Percentiles rank a stretch among this genome's conserved stretches.
These are phyloP conservation scores for Noccaea bulbosa DNA, from an alignment of 345 rosid genomes.

Conservation along the genomic window DNA sequence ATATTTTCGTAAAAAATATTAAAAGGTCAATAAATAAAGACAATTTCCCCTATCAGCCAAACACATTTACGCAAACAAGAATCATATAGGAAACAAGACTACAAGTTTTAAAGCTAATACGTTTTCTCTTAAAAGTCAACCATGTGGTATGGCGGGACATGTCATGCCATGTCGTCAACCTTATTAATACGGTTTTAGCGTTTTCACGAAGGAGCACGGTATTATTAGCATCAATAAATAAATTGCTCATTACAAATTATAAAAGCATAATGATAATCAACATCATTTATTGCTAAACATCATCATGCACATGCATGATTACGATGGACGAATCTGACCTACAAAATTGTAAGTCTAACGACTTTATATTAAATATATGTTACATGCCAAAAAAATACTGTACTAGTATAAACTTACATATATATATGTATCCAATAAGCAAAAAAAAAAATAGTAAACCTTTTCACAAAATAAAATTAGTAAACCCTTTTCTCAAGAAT, in stretches of 20 bases:
- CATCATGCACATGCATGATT: slow-evolving; percentile 38
- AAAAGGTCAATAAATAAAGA: background rate
- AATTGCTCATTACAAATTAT: slow-evolving; percentile 12
- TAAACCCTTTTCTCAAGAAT: too few species aligned
- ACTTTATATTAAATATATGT: slow-evolving; percentile 29
- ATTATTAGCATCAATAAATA: slow-evolving; percentile 5
- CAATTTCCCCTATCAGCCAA: background rate
- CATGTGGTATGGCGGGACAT: slow-evolving; percentile 28
- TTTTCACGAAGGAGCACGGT: slow-evolving; percentile 25
- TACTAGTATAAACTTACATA: too few species aligned
- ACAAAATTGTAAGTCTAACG: slow-evolving; percentile 5
- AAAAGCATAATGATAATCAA: slow-evolving; percentile 24
- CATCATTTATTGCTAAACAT: slow-evolving; percentile 33
- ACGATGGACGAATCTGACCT: slow-evolving; percentile 19
- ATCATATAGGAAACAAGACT: background rate
- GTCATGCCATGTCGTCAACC: slow-evolving; percentile 38
- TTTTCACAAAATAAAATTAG: too few species aligned
- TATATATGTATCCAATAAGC: too few species aligned
- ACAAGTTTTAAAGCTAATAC: background rate
- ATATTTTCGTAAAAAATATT: background rate
- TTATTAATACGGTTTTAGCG: slow-evolving; percentile 2
- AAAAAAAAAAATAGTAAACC: too few species aligned
- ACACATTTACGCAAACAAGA: background rate
- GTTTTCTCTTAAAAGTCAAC: background rate
- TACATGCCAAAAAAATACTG: background rate